Evolutionary conservation across 2,329 filamentous ascomycete genomes (phyloP), one percentile per base, ranked within the genome.

Genomic region (Penicillium sp.): DNA sequence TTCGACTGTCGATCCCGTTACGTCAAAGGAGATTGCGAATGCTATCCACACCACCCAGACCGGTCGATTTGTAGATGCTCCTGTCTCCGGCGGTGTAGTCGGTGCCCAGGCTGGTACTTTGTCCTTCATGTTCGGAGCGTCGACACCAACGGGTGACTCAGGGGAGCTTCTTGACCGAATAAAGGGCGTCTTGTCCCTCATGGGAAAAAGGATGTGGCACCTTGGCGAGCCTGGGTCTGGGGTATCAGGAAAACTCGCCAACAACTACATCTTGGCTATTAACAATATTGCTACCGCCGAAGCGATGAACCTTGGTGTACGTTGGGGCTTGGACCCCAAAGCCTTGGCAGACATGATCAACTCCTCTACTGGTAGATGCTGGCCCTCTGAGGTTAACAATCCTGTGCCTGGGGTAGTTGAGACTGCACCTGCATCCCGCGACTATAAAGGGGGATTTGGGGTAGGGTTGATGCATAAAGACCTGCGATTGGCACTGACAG

Each of bases 301-400:
- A 68, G 86, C 85, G 7, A 87, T 88, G 85, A 86, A 85, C 58
- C 80, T 88, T 70, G 86, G 85, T 5, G 79, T 87, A 37, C 77
- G 80, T 49, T 87, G 84, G 82, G 86, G 86, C 2, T 77, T 88
- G 9, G 81, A 88, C 55, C 80, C 85, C 1, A 84, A 83, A 58
- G 87, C 86, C 8, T 82, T 99, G 2, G 90, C 91, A 0, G 86
- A 88, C 51, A 86, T 99, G 75, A 91, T 99, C 79, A 98, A 97
- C 72, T 89, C 90, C 3, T 95, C 91, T 66, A 97, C 93, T 0
- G 95, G 95, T n/a, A 86, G 83, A 63, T 98, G 93, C 81, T 99
- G 95, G 95, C 92, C 93, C 1, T 95, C 89, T 68, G 93, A 97
- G 77, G 81, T 96, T 60, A 99, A 99, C 77, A 98, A 98, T 71